phyloP scores from a whole-genome alignment of 768 basidiomycete species.

The Dioszegia aurantiaca region DNA sequence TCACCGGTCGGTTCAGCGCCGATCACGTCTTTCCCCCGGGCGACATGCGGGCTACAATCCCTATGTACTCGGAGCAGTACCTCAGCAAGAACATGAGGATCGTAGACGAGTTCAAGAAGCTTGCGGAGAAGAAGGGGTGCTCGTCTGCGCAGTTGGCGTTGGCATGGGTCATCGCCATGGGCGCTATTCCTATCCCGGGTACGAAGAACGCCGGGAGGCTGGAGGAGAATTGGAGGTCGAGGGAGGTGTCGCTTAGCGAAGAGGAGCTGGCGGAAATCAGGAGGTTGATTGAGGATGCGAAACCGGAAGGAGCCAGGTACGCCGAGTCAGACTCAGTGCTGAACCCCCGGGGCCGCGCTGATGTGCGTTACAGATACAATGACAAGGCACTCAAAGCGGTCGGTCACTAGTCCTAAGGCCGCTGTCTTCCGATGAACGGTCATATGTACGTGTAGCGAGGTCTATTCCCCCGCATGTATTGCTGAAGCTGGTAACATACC shows the following conservation, averaged over 20 bases:
- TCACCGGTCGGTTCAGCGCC: constrained; percentile 35
- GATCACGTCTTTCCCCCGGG: constrained; percentile 36
- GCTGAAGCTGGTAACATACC: too few relatives aligned
- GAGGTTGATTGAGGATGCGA: constrained; percentile 44
- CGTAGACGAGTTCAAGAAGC: constrained; percentile 48
- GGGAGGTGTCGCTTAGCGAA: constrained; percentile 35
- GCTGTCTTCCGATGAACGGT: too few relatives aligned
- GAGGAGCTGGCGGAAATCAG: constrained; percentile 45
- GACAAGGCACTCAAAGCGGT: neutral
- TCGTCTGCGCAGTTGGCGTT: constrained; percentile 52
- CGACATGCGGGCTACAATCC: constrained; percentile 45
- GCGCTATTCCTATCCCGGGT: constrained; percentile 49
- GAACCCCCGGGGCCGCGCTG: neutral
- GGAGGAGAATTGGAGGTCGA: constrained; percentile 45
- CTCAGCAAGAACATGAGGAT: constrained; percentile 52
- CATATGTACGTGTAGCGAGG: too few relatives aligned
- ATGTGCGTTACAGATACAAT: constrained; percentile 2
- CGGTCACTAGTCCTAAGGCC: constrained; percentile 5
- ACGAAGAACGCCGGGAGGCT: constrained; percentile 36
- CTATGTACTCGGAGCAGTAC: constrained; percentile 51
- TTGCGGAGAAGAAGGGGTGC: constrained; percentile 50
- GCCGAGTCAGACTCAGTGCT: neutral
- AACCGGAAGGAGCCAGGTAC: constrained; percentile 22
- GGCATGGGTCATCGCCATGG: constrained; percentile 51
- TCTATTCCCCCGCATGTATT: too few relatives aligned